Base-by-base conservation (phyloP, 352 stramenopile genomes). In the Pythium diclinum region DNA sequence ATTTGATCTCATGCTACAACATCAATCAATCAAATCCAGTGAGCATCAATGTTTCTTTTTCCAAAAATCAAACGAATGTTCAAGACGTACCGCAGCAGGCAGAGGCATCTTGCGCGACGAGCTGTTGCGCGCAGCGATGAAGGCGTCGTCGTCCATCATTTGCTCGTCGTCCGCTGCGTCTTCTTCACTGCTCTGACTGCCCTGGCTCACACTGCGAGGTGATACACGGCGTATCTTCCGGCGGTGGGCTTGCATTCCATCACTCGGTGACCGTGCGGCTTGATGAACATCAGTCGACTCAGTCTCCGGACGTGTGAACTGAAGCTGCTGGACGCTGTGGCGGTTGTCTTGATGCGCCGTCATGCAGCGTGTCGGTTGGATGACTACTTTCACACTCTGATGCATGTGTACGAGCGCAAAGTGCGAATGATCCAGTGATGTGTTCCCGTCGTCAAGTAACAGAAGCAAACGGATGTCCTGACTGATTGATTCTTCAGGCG, bases 1-100 rank as follows among this genome's bases (percentile, higher is more conserved):
- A 59, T 56, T 74, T 75, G 42, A 87, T 69, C 46, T 87, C 78
- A 59, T 87, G 74, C 78, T 86, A 33, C 53, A 48, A 28, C 13
- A 16, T 28, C 16, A 42, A 8, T 36, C 54, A 36, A 34, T 13
- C 8, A 23, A 60, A 47, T 38, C 33, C 33, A 0, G 33, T 38
- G 7, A 38, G 33, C 33, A 38, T 28, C 2, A 28, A 28, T 28
- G 25, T 28, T 28, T 28, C 2, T 28, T 28, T 28, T 28, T 28
- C 25, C 25, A 28, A 28, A 28, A 28, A 28, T 28, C 25, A 28
- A 28, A 28, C 2, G 25, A 28, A 28, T 28, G 25, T 28, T 28
- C 25, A 17, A 56, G 19, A 59, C 60, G 38, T 46, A 67, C 61
- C 33, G 61, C 53, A 28, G 61, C 61, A 16, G 61, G 61, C 2